Base-by-base conservation (phyloP, 202 grass and related monocot species). In the Bolboschoenoplectus hybrid region DNA sequence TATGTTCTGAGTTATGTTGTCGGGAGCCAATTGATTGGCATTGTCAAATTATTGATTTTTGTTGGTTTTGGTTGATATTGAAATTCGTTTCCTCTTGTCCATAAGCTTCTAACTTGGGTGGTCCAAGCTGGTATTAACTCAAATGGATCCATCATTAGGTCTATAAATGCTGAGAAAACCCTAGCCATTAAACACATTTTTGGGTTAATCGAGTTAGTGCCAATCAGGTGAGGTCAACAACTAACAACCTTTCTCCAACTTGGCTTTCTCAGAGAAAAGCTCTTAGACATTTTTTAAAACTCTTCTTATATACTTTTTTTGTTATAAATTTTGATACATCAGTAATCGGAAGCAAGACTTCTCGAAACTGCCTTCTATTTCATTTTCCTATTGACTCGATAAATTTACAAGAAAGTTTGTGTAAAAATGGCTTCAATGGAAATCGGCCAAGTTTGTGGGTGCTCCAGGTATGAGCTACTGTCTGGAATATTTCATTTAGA, bases 341-440 rank as follows among this genome's bases (percentile, higher is more conserved):
- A 98, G 95, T 84, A 83, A 56, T 87, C 1, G 95, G 95, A 88
- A 90, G 93, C 40, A 98, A 98, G 92, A 45, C 90, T 76, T 88
- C 86, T 12, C 85, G 82, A 75, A 94, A 91, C 41, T 98, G 91
- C 87, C 82, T 94, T 50, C 61, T 95, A 52, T 60, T 92, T 81
- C 93, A 98, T 89, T 90, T 84, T 89, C 87, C 91, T 89, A 72
- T 83, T 46, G 95, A 94, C 60, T 92, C 90, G 5, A 67, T 84
- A 84, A 87, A 92, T 91, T 84, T 95, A 87, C 91, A 91, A 5
- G 85, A 83, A 19, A 55, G 57, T 58, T 93, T 93, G 86, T 86
- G 79, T 73, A 92, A 89, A 86, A 95, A 89, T 85, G 95, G 95
- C 26, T 95, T 95, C 70, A 90, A 86, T 44, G 93, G 95, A 36